A percentile compares a stretch with the other conserved stretches of the same genome.
phyloP scores from a whole-genome alignment of 139 green algal genomes.

The Closterium sp. region DNA sequence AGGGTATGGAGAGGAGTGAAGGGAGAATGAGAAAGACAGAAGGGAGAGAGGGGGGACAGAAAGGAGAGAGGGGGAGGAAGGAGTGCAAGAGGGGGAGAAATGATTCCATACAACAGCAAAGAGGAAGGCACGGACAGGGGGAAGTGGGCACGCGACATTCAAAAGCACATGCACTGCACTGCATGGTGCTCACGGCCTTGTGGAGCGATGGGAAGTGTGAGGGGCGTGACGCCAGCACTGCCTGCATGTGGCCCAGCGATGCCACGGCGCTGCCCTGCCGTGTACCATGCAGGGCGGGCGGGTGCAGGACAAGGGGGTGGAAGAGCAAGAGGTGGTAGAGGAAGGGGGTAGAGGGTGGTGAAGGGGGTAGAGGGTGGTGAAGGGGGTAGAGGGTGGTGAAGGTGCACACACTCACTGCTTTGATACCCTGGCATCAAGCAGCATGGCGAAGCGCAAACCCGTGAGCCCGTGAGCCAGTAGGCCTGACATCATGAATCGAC shows the following conservation, averaged over 20 bases:
- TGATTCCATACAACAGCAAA: neutral
- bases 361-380: neutral
- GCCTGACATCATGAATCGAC: too few relatives aligned
- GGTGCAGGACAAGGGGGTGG: neutral
- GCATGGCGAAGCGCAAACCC: neutral
- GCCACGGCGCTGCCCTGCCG: slow-evolving; percentile 39
- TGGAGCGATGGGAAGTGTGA: slow-evolving; percentile 26
- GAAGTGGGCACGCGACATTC: neutral
- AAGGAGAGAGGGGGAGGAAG: neutral
- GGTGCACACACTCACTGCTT: neutral
- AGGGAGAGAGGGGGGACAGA: neutral
- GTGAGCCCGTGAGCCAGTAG: neutral
- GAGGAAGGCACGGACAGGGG: neutral
- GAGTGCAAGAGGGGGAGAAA: neutral
- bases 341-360: neutral
- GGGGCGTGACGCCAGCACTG: slow-evolving; percentile 17
- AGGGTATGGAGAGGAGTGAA: neutral
- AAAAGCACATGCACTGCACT: neutral
- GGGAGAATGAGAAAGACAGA: neutral
- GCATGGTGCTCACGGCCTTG: slow-evolving; percentile 5
- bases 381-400: too few relatives aligned
- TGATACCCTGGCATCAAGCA: neutral
- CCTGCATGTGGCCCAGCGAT: slow-evolving; percentile 41
- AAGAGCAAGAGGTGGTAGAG: neutral
- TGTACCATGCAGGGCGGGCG: too few relatives aligned